phyloP scores from a whole-genome alignment of 768 basidiomycete genomes.

The Amanita pallidorosea region DNA sequence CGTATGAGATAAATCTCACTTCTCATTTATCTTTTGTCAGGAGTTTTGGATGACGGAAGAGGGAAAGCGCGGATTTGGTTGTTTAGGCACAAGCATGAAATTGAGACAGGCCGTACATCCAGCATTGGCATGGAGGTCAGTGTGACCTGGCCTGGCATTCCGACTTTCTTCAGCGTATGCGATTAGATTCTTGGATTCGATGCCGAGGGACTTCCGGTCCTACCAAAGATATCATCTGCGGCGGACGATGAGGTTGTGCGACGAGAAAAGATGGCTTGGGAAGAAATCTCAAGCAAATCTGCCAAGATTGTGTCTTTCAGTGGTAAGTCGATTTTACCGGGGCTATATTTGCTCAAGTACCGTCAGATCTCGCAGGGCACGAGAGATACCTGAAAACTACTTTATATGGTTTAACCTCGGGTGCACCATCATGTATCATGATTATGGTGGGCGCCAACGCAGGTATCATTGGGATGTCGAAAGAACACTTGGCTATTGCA shows the following conservation, averaged over 20 bases:
- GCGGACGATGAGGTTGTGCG: conserved; percentile 55
- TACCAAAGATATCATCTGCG: conserved; percentile 51
- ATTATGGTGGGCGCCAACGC: conserved; percentile 96
- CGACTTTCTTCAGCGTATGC: conserved; percentile 2
- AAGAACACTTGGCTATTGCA: conserved; percentile 94
- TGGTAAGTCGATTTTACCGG: conserved; percentile 27
- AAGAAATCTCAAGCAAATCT: conserved; percentile 81
- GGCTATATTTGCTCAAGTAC: background rate
- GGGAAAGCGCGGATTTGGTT: conserved; percentile 78
- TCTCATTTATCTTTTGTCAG: conserved; percentile 23
- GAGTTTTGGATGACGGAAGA: conserved; percentile 71
- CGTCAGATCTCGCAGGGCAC: conserved; percentile 85
- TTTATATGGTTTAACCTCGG: conserved; percentile 88
- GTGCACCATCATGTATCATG: conserved; percentile 85
- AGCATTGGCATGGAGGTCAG: conserved; percentile 94
- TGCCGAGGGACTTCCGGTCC: conserved; percentile 63
- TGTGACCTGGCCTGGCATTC: background rate
- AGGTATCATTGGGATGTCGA: conserved; percentile 83
- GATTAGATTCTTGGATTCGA: conserved; percentile 81
- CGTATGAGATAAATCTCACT: background rate
- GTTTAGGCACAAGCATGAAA: conserved; percentile 95
- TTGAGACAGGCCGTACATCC: conserved; percentile 91
- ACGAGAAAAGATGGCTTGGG: conserved; percentile 89
- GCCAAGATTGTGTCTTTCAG: conserved; percentile 94
- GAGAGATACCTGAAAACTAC: conserved; percentile 91